Conservation (phyloP, 495 filamentous ascomycete genomes). For the Aspergillus nanangensis region DNA sequence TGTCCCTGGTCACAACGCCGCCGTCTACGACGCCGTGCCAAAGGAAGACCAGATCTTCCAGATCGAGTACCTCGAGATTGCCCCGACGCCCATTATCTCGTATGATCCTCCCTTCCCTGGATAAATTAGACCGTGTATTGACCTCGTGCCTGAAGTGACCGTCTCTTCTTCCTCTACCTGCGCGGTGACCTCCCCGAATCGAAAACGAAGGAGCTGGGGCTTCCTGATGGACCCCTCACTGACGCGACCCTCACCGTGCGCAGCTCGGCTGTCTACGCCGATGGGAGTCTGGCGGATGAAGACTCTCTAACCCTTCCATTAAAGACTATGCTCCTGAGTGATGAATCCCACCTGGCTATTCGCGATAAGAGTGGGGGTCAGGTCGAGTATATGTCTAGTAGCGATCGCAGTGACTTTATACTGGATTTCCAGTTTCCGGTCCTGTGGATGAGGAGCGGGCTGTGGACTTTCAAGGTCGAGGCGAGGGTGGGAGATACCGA, state of each 20-base stretch:
- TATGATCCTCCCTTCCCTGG: conserved; percentile 5
- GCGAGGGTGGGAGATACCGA: conserved; percentile 7
- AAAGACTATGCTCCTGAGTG: conserved; percentile 7
- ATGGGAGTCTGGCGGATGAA: conserved; percentile 10
- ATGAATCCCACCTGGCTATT: conserved; percentile 9
- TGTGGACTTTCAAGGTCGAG: conserved; percentile 14
- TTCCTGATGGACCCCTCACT: conserved; percentile 8
- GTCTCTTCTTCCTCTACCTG: conserved; percentile 14
- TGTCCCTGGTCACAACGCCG: conserved; percentile 12
- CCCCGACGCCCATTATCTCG: conserved; percentile 12
- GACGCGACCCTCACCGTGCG: conserved; percentile 13
- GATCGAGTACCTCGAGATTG: conserved; percentile 14
- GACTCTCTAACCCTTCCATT: conserved; percentile 5
- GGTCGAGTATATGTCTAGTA: conserved; percentile 13
- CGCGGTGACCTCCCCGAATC: conserved; percentile 10
- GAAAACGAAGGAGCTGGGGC: conserved; percentile 13
- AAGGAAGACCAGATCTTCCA: conserved; percentile 10
- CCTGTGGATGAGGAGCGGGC: conserved; percentile 8
- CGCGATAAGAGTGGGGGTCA: conserved; percentile 8
- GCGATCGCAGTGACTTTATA: conserved; percentile 12
- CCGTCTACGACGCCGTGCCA: conserved; percentile 12
- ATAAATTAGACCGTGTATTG: background rate
- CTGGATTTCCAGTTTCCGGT: conserved; percentile 13
- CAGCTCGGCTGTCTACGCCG: conserved; percentile 34
- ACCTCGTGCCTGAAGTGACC: conserved; percentile 8